phyloP scores from a whole-genome alignment of 179 eudicot species.

The Vitellaria paradoxa region DNA sequence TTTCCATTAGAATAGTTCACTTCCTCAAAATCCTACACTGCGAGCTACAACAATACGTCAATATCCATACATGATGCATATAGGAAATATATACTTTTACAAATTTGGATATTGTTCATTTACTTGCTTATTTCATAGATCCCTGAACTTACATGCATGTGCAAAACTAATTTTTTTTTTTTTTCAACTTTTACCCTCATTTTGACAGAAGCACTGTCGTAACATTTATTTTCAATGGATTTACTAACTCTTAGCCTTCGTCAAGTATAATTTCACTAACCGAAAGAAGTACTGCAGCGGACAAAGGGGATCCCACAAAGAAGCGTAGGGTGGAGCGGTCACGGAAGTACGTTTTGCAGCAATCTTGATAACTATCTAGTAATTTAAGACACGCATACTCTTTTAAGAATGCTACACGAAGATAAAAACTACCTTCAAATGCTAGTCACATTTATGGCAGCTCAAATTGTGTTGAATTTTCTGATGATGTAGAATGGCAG shows the following conservation, averaged over 20 bases:
- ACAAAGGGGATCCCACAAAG: conserved; percentile 50
- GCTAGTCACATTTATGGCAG: neutral
- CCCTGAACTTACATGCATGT: no score
- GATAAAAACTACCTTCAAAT: neutral
- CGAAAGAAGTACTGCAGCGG: conserved; percentile 29
- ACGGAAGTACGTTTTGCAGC: conserved; percentile 42
- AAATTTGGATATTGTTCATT: no score
- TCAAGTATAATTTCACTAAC: conserved; percentile 8
- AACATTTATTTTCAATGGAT: neutral
- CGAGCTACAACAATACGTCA: no score
- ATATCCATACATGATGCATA: no score
- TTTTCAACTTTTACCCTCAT: neutral
- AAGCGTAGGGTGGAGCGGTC: conserved; percentile 61
- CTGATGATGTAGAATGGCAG: conserved; percentile 48
- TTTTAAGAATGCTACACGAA: neutral
- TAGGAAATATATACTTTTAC: no score
- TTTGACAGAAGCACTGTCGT: neutral
- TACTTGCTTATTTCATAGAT: no score
- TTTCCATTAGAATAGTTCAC: no score
- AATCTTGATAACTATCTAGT: no score
- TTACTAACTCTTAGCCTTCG: no score
- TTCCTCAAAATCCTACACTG: no score
- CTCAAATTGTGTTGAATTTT: neutral
- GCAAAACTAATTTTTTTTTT: no score
- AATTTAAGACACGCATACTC: neutral